Conservation (phyloP, 106 monocot genomes). For the Allium fistulosum region DNA sequence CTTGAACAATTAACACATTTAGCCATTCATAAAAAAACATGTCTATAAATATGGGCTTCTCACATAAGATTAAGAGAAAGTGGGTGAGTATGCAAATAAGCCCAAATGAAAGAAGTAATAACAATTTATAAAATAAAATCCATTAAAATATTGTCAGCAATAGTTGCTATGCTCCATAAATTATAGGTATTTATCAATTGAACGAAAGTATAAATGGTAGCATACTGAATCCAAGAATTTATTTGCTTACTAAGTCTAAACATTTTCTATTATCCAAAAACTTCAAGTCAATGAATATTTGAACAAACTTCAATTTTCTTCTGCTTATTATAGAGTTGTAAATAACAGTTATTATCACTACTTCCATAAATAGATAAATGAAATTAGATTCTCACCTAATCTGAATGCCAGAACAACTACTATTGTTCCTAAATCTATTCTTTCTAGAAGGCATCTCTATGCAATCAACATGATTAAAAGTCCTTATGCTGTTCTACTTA, state of each 20-base stretch:
- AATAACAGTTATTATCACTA: slow-evolving; percentile 10
- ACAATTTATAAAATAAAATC: no score
- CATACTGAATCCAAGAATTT: no score
- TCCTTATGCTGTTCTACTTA: not conserved
- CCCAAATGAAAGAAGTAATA: no score
- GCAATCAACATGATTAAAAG: slow-evolving; percentile 61
- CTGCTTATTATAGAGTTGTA: not conserved
- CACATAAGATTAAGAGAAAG: no score
- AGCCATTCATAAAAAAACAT: no score
- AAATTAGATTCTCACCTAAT: slow-evolving; percentile 11
- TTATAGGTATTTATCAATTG: slow-evolving; percentile 13
- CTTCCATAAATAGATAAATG: slow-evolving; percentile 12
- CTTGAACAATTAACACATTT: no score
- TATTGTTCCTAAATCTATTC: slow-evolving; percentile 13
- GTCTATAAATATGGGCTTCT: no score
- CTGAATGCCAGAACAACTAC: slow-evolving; percentile 12
- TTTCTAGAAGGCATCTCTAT: slow-evolving; percentile 26
- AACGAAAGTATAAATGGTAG: slow-evolving; percentile 12
- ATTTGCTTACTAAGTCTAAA: slow-evolving; percentile 15
- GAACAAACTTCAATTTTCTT: slow-evolving; percentile 8
- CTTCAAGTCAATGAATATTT: not conserved
- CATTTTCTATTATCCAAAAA: not conserved
- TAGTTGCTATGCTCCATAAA: slow-evolving; percentile 13
- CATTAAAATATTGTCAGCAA: slow-evolving; percentile 6
- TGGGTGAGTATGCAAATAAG: no score